phyloP scores from a whole-genome alignment of 2,329 filamentous ascomycete genomes.

The Tolypocladium capitatum region DNA sequence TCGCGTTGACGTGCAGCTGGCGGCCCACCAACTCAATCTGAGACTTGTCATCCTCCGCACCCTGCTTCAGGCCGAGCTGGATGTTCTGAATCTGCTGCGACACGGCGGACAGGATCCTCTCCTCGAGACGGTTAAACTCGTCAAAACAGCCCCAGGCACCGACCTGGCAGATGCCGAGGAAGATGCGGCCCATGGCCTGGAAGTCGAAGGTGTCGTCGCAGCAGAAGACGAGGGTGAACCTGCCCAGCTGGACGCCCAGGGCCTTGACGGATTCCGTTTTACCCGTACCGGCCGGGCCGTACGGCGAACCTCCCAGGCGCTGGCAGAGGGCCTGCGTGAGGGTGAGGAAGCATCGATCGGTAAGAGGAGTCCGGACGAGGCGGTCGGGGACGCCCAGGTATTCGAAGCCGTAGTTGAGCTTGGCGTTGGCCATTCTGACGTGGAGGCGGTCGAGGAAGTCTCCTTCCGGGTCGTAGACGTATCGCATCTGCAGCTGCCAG shows the following conservation, averaged over 20 bases:
- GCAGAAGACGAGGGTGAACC: conserved; percentile 97
- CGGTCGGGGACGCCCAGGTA: conserved; percentile 94
- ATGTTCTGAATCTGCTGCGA: conserved; percentile 99
- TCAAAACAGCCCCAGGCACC: conserved; percentile 99
- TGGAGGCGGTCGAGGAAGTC: conserved; percentile 70
- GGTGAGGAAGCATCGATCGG: conserved; percentile 95
- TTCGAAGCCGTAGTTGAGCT: conserved; percentile 92
- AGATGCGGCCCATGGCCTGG: conserved; percentile 98
- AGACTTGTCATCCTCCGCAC: conserved; percentile 64
- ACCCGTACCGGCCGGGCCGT: conserved; percentile 92
- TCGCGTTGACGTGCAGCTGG: conserved; percentile 75
- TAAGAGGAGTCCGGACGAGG: conserved; percentile 90
- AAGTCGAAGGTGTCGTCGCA: conserved; percentile 99
- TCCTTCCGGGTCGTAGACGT: conserved; percentile 73
- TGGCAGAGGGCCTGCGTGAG: conserved; percentile 93
- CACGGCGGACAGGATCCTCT: conserved; percentile 92
- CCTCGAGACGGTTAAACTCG: conserved; percentile 97
- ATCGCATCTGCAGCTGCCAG: conserved; percentile 96
- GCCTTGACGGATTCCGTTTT: conserved; percentile 99
- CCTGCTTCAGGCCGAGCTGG: conserved; percentile 83
- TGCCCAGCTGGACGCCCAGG: conserved; percentile 85
- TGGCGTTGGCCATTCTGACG: conserved; percentile 94
- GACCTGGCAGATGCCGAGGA: conserved; percentile 97
- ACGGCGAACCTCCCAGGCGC: conserved; percentile 88
- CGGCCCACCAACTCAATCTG: conserved; percentile 93